Conservation (phyloP, 2,329 filamentous ascomycete genomes). For the Coleophoma eucalyptorum region DNA sequence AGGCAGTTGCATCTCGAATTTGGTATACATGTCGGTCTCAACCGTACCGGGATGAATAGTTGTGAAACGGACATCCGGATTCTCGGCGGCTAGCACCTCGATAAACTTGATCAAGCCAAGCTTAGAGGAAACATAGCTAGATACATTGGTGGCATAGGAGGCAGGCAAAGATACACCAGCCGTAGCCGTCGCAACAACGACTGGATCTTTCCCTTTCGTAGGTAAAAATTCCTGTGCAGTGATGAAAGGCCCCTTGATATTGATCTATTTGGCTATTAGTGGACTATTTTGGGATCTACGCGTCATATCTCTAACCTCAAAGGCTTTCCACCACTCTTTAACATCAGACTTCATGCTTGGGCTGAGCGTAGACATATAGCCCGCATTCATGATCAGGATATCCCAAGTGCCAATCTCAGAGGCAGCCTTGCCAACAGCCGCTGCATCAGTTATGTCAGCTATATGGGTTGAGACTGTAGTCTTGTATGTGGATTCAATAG, state of each 20-base stretch:
- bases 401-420: conserved; percentile 24
- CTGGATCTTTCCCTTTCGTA: too few relatives aligned
- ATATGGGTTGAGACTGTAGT: not conserved
- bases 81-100: not conserved
- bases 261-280: not conserved
- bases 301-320: not conserved
- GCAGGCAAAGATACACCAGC: not conserved
- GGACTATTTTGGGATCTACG: not conserved
- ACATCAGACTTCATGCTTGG: not conserved
- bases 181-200: too few relatives aligned
- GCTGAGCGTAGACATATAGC: not conserved
- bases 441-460: not conserved
- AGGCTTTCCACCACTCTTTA: not conserved
- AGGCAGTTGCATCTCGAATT: not conserved
- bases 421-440: conserved; percentile 10
- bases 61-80: not conserved
- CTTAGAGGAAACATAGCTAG: not conserved
- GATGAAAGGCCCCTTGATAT: not conserved
- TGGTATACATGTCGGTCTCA: not conserved
- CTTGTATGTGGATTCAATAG: not conserved
- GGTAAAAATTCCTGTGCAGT: not conserved
- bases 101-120: not conserved
- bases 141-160: not conserved
- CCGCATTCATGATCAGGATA: not conserved
- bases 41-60: not conserved